Conservation (phyloP, 176 grass and related monocot genomes). For the Rhynchospora breviuscula region DNA sequence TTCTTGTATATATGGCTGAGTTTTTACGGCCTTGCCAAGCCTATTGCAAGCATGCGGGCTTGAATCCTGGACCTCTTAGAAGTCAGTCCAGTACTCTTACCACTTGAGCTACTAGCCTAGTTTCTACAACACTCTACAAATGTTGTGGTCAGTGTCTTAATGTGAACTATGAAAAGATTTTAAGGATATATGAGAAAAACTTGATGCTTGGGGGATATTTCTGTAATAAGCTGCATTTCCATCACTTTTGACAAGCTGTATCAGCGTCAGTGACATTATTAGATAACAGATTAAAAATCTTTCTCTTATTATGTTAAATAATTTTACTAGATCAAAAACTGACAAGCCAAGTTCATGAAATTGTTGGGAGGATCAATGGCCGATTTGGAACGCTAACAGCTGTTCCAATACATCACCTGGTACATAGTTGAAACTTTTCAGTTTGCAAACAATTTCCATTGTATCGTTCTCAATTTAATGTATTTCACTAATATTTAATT, state of each 20-base stretch:
- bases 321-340: constrained; percentile 82
- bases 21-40: no score
- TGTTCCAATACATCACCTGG: constrained; percentile 98
- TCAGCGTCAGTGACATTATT: neutral
- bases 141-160: neutral
- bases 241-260: neutral
- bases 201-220: neutral
- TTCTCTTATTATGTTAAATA: neutral
- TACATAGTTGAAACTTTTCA: constrained; percentile 30
- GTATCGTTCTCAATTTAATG: neutral
- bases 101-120: no score
- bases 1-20: no score
- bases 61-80: no score
- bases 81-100: no score
- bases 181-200: neutral
- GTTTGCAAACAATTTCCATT: neutral
- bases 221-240: neutral
- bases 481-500: constrained; percentile 25
- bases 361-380: constrained; percentile 98
- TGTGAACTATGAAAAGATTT: constrained; percentile 8
- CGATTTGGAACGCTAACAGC: constrained; percentile 95
- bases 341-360: constrained; percentile 98
- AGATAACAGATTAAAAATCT: neutral
- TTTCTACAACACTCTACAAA: no score
- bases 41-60: no score